Evolutionary conservation across 2,329 filamentous ascomycete species (phyloP), one percentile per base, ranked within the genome.

Genomic region (Arthrobotrys sinensis): DNA sequence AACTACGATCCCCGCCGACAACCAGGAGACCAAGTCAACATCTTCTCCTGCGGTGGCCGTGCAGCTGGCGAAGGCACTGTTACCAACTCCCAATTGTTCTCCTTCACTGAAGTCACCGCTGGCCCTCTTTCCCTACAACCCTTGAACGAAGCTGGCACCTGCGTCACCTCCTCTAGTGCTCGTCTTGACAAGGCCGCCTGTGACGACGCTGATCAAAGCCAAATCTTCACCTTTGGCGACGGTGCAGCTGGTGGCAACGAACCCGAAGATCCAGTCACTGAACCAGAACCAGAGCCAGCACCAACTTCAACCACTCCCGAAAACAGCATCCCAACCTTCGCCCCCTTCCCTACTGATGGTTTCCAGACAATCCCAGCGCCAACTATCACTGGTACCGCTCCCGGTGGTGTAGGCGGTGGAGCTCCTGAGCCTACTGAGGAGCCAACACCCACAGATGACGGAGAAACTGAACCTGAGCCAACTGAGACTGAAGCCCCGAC

Each of bases 21-120:
- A 0, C 84, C 85, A 1, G 88, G 87, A 10, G 86, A 87, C 80
- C 88, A 88, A 80, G 87, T 89, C 12, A 80, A 87, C 38, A 84
- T 90, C 24, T 90, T 90, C 80, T 88, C 88, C 10, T 90, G 88
- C 78, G 88, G 88, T 63, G 88, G 88, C 14, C 85, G 88, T 45
- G 88, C 88, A 19, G 88, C 88, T 75, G 88, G 88, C 52, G 83
- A 83, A 19, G 88, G 88, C 12, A 80, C 82, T 3, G 87, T 88
- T 1, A 86, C 87, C 5, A 83, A 85, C 65, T 89, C 88, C 0
- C 88, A 89, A 81, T 83, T 88, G 1, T 89, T 89, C 78, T 82
- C 84, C 11, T 87, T 88, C 71, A 83, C 85, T 28, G 85, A 85
- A 19, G 62, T 77, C 24, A 82, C 82, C 6, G 81, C 84, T 14